A percentile compares a stretch with the other conserved stretches of the same genome.
Conservation (phyloP, 495 filamentous ascomycete species). For the Pseudoneurospora amorphoporcata region DNA sequence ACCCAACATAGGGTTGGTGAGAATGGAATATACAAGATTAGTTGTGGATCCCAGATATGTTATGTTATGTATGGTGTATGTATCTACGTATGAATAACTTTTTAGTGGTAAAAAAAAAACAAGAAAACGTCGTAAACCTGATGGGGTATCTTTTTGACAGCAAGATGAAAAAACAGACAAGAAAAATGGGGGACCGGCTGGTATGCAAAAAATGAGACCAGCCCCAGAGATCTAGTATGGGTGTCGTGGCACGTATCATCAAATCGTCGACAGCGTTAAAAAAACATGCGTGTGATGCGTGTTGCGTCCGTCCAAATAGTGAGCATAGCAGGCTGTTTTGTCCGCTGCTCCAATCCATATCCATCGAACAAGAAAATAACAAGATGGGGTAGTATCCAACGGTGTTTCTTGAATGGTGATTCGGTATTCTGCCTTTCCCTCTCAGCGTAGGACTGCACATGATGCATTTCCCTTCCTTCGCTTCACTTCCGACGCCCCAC, state of each 20-base stretch:
- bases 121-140: not conserved
- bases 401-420: not conserved
- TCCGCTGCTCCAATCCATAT: not conserved
- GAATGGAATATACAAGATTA: not conserved
- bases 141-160: conserved; percentile 17
- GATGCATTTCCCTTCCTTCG: not conserved
- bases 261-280: not conserved
- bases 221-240: not conserved
- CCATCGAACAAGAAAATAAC: not conserved
- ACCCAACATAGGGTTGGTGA: not conserved
- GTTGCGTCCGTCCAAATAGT: not conserved
- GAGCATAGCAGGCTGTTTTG: not conserved
- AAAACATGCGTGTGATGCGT: not conserved
- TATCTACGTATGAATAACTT: not conserved
- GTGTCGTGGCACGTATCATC: not conserved
- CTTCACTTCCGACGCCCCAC: conserved; percentile 30
- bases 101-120: not conserved
- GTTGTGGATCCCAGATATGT: not conserved
- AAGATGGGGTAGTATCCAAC: not conserved
- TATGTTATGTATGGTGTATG: not conserved
- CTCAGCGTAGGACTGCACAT: not conserved
- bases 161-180: not conserved
- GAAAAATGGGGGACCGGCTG: not conserved
- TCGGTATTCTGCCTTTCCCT: not conserved
- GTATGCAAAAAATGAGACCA: not conserved